Evolutionary conservation across 495 filamentous ascomycete genomes (phyloP), one percentile per base, ranked within the genome.

Genomic region (Lophiotrema nucula): DNA sequence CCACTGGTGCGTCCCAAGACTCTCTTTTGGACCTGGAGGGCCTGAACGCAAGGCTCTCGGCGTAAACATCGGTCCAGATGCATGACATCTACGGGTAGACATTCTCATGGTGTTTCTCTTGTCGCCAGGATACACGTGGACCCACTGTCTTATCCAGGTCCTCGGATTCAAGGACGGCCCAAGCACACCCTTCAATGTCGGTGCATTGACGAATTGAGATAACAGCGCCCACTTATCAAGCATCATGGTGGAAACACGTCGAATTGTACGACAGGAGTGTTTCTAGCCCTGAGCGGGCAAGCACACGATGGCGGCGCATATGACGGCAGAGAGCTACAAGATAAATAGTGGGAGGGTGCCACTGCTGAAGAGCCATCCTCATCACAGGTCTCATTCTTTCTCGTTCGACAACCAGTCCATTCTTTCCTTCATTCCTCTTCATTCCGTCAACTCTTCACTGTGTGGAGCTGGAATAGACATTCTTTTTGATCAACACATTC

Each of bases 401-500:
- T 47, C n/a, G 15, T 33, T 21, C 4, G 38, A 47, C 24, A 24
- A 37, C 45, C 56, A 53, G 33, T 55, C 45, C 43, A 10, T 56
- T 56, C 43, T 55, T 42, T 21, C 39, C 39, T 47, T n/a, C n/a
- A n/a, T n/a, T 23, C 39, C 51, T n/a, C 33, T 26, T 47, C 37
- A 41, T 47, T 41, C 16, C 24, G 35, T 42, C 26, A 26, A 38
- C 41, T 49, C 58, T 61, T 61, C 58, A 61, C 58, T 55, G 58
- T 48, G 58, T 61, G 58, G 31, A 61, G 58, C 51, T 38, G 58
- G 45, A 11, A 18, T 33, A 37, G 28, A 61, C 58, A 49, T 15
- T 61, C 58, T 48, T 55, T n/a, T 60, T 35, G 19, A 37, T 50
- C n/a, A 43, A 53, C 24, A 61, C 58, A 48, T 15, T 43, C 39